Conservation (phyloP, 768 basidiomycete species). For the Agaricus sinodeliciosus region DNA sequence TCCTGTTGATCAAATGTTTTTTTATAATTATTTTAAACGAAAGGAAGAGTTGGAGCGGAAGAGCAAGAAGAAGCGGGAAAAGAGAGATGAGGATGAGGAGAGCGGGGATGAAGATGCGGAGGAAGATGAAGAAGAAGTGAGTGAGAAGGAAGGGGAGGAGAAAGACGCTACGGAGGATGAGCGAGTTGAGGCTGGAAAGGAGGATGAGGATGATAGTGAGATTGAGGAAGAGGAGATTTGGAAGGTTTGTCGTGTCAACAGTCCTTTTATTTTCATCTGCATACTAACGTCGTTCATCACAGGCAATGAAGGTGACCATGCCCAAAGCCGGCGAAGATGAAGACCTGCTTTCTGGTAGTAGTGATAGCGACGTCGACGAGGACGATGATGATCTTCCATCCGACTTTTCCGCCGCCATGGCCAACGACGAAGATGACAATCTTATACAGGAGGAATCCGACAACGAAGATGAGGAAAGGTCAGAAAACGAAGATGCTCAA, state of each 20-base stretch:
- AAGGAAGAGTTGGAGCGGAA: constrained; percentile 50
- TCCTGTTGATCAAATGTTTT: constrained; percentile 91
- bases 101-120: constrained; percentile 27
- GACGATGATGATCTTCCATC: constrained; percentile 20
- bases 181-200: constrained; percentile 34
- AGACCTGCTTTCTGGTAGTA: constrained; percentile 29
- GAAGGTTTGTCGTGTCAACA: constrained; percentile 50
- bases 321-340: constrained; percentile 52
- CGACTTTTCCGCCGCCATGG: constrained; percentile 13
- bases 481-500: constrained; percentile 16
- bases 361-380: constrained; percentile 23
- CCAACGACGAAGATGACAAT: constrained; percentile 17
- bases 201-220: constrained; percentile 22
- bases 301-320: constrained; percentile 91
- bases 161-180: constrained; percentile 29
- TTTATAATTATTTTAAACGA: constrained; percentile 80
- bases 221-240: constrained; percentile 58
- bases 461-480: constrained; percentile 18
- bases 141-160: constrained; percentile 31
- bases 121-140: constrained; percentile 29
- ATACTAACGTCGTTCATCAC: constrained; percentile 1
- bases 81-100: constrained; percentile 27
- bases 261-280: neutral
- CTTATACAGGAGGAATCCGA: constrained; percentile 19
- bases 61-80: constrained; percentile 33